Evolutionary conservation across 2,329 filamentous ascomycete genomes (phyloP), one percentile per base, ranked within the genome.

Genomic region (Raffaelea arxii): DNA sequence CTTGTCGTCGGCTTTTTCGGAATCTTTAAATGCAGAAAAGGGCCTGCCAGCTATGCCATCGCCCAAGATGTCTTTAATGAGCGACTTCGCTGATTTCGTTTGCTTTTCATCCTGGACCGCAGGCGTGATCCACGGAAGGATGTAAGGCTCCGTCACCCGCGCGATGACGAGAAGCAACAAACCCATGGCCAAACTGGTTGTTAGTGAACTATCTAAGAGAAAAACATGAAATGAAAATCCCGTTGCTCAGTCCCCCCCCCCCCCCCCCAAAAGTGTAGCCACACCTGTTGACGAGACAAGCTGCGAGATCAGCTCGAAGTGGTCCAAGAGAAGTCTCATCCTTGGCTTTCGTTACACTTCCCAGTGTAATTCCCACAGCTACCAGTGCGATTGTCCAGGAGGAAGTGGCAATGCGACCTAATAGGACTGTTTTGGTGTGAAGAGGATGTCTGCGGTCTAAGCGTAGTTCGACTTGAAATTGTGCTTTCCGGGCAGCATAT

Each of bases 361-460:
- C 44, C 25, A 55, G 46, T 14, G 56, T 54, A 7, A 61, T 55
- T 4, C 55, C 55, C 3, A 59, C 52, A 4, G 58, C 51, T 6
- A 62, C 51, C 6, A 58, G 43, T 0, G 59, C 52, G 1, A 56
- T 51, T 0, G 52, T 41, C 63, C 63, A 65, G 9, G 60, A 46
- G 0, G 57, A 50, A 1, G 55, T 40, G 0, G 55, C 55, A 16
- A 61, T 53, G 1, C 59, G 55, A 1, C 58, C 57, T 4, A 60
- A 44, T 22, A 64, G 54, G 38, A 58, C 49, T 25, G 57, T 53
- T 47, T 55, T 58, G 7, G 61, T 58, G 30, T 64, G 59, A 7
- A 64, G 52, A 6, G 58, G 57, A 18, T 59, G 55, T n/a, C 58
- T 56, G 12, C 56, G 50, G 3, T 55, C 46, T 9, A 56, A 55